Evolutionary conservation across 768 basidiomycete species (phyloP), one percentile per base, ranked within the genome.

Genomic region (Bullera alba): DNA sequence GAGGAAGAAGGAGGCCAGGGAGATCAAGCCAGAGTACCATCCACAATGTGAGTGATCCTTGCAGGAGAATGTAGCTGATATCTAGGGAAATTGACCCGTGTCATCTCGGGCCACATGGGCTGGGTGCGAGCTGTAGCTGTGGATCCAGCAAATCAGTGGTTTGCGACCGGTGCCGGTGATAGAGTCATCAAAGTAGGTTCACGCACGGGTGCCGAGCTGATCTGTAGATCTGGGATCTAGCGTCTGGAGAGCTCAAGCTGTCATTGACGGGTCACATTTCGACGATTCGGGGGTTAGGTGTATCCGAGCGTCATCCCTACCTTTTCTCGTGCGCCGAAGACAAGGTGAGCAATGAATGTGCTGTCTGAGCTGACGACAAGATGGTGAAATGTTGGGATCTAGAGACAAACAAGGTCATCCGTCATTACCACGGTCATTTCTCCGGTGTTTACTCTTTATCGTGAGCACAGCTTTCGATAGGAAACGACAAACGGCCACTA

Each of bases 351-450:
- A 22, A 25, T 19, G 8, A 25, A 37, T 26, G 5, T 29, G 22
- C 3, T 12, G n/a, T n/a, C 38, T 43, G 21, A 49, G 32, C 26
- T 15, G 26, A 10, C 27, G 17, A 14, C 19, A 43, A 95, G 90
- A 97, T 96, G 95, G 95, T 99, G 29, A 97, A 96, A 76, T 97
- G 95, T 63, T 97, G 95, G 95, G 95, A 99, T 65, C 75, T 99
- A 43, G 95, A 99, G 72, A 85, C 87, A 23, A 99, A 99, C 78
- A 99, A 97, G 74, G 93, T 97, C 53, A 99, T 99, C 48, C 81
- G 95, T 17, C 91, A 96, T 73, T 97, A 99, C 68, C 95, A 99
- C 69, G 95, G 95, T 1, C 95, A 99, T 72, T 80, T 95, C 19
- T 96, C 92, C 0, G 95, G 95, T 37, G 92, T 99, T n/a, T 97